Evolutionary conservation across 2,329 filamentous ascomycete species (phyloP).

Genomic region (Ophiocordyceps australis): DNA sequence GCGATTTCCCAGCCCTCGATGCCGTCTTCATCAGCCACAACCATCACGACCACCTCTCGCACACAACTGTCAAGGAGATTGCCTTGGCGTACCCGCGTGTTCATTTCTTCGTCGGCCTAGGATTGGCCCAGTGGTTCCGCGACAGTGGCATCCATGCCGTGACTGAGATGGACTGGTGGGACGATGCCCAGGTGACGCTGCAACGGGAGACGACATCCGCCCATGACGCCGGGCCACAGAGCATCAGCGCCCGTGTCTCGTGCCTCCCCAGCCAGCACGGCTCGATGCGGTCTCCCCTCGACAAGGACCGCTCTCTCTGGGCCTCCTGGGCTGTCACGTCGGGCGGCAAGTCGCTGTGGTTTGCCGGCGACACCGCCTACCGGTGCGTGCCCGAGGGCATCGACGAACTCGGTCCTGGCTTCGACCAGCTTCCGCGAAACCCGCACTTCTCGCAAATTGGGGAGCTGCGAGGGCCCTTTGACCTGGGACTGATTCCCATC

Average conservation of each 20-base stretch:
- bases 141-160: constrained; percentile 53
- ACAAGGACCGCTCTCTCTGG: constrained; percentile 68
- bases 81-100: constrained; percentile 53
- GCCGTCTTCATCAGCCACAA: constrained; percentile 72
- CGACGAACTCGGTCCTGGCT: constrained; percentile 56
- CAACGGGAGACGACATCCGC: constrained; percentile 2
- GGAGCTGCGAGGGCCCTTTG: constrained; percentile 62
- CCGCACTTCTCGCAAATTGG: constrained; percentile 81
- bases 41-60: constrained; percentile 84
- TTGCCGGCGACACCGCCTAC: constrained; percentile 85
- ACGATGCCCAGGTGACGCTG: constrained; percentile 57
- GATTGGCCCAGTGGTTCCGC: constrained; percentile 69
- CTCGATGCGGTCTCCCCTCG: constrained; percentile 47
- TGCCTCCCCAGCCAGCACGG: constrained; percentile 78
- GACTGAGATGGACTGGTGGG: constrained; percentile 93
- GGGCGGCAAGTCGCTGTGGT: constrained; percentile 64
- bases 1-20: constrained; percentile 61
- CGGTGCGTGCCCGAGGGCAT: constrained; percentile 37
- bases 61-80: constrained; percentile 55
- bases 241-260: constrained; percentile 52
- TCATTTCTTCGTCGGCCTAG: constrained; percentile 77
- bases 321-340: constrained; percentile 67
- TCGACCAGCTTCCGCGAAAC: constrained; percentile 49
- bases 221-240: not conserved
- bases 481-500: constrained; percentile 83